Evolutionary conservation across 2,329 filamentous ascomycete species (phyloP), one percentile per base, ranked within the genome.

Genomic region (Aurifilum marmelostoma): DNA sequence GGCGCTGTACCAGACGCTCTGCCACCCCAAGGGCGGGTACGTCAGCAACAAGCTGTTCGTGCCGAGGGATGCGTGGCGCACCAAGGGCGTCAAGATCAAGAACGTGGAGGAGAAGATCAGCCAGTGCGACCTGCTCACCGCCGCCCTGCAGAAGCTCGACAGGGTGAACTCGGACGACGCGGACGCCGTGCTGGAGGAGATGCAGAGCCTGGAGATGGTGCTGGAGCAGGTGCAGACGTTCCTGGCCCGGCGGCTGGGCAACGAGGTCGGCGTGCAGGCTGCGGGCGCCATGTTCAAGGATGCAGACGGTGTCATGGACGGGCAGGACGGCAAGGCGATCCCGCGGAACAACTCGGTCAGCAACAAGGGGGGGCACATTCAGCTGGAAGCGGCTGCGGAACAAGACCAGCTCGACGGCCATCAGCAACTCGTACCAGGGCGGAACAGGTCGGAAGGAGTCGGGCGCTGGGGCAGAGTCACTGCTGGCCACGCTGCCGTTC

Each of bases 11-110:
- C 93, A 97, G 78, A 97, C 94, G 0, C 88, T 99, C 59, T 91
- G 91, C 24, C 95, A 99, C 76, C 93, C 95, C 2, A 89, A 93
- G 32, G 96, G 96, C 50, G 96, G 94, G 21, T 99, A 97, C 77
- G 77, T 99, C 27, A 97, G 94, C 66, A 95, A 90, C 29, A 94
- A 94, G 75, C 86, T 99, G 0, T 99, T 99, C 76, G 87, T 99
- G 6, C 94, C 96, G 7, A 88, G 92, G 65, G 94, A 98, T 76
- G 93, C 96, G 3, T 99, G 96, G 96, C 88, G 90, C 67, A 94
- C 97, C 9, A 95, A 95, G 76, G 94, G 93, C 37, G 94, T 97
- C 66, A 98, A 97, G 80, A 85, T 99, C 32, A 96, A 94, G 80
- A 91, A 90, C 43, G 77, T 98, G 0, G 96, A 99, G 73, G 96